A percentile compares a stretch with the other conserved stretches of the same genome.
These are phyloP conservation scores for Puccinia triticina DNA, from an alignment of 1,284 basidiomycete genomes.

Conservation along the genomic window DNA sequence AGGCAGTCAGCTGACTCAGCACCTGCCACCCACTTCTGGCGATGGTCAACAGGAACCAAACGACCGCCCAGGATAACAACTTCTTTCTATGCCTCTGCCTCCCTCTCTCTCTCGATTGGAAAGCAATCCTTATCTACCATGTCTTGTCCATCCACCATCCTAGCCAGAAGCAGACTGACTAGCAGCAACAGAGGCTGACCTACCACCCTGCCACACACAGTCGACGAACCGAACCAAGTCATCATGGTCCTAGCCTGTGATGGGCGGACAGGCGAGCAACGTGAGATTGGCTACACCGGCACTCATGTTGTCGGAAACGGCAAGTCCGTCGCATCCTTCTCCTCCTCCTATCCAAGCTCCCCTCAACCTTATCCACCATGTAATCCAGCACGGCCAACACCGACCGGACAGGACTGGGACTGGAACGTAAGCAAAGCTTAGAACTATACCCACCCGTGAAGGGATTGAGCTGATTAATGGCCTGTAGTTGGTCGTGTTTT, in stretches of 20 bases:
- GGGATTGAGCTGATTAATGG: too few species aligned
- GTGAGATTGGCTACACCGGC: conserved; percentile 89
- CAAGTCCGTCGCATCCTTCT: conserved; percentile 69
- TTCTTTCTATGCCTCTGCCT: background rate
- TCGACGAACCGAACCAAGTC: conserved; percentile 89
- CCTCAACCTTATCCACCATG: conserved; percentile 74
- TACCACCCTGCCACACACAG: conserved; percentile 8
- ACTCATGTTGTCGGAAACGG: conserved; percentile 99
- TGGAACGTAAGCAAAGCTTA: conserved; percentile 66
- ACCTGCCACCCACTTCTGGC: too few species aligned
- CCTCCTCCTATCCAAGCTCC: conserved; percentile 20
- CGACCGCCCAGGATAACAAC: too few species aligned
- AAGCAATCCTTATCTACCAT: background rate
- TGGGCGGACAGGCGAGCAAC: conserved; percentile 86
- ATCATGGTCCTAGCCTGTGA: conserved; percentile 93
- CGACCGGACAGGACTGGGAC: conserved; percentile 90
- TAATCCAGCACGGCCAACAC: conserved; percentile 73
- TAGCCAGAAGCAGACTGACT: background rate
- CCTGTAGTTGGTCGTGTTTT: conserved; percentile 70
- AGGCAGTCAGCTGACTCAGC: too few species aligned
- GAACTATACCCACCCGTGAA: too few species aligned
- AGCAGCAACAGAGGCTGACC: background rate
- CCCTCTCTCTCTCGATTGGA: background rate
- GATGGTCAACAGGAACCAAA: too few species aligned
- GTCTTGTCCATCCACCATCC: background rate